These are phyloP conservation scores for Simmondsia chinensis DNA, from an alignment of 148 eudicot species.

Conservation along the genomic window DNA sequence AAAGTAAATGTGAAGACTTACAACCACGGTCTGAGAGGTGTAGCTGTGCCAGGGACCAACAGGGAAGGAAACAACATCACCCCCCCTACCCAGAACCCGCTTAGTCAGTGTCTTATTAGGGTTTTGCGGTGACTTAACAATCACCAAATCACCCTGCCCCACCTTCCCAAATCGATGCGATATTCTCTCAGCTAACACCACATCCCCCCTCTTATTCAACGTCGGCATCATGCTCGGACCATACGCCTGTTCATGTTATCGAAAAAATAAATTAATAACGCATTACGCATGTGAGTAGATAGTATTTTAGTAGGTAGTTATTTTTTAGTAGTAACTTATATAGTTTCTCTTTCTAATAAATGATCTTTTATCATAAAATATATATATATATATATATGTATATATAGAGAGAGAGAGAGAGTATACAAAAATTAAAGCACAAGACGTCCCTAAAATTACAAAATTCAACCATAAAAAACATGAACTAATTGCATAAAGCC, in stretches of 20 bases:
- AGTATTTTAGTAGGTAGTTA: too few species aligned
- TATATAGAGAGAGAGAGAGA: too few species aligned
- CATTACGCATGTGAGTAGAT: too few species aligned
- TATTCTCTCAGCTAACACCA: slow-evolving; percentile 46
- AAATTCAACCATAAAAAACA: too few species aligned
- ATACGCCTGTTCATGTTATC: slow-evolving; percentile 31
- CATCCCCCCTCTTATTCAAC: slow-evolving; percentile 46
- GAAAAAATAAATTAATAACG: too few species aligned
- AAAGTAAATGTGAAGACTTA: slow-evolving; percentile 14
- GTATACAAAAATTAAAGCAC: too few species aligned
- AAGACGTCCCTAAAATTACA: too few species aligned
- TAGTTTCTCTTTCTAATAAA: too few species aligned
- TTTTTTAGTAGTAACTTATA: too few species aligned
- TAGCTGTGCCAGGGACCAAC: slow-evolving; percentile 29
- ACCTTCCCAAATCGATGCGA: slow-evolving; percentile 47
- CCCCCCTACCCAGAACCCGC: slow-evolving; percentile 62
- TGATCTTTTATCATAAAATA: too few species aligned
- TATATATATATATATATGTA: too few species aligned
- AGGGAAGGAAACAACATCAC: slow-evolving; percentile 49
- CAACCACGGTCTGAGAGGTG: slow-evolving; percentile 33
- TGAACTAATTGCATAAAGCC: too few species aligned
- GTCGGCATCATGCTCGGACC: slow-evolving; percentile 96
- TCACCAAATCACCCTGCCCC: slow-evolving; percentile 51
- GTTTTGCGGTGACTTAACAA: slow-evolving; percentile 48
- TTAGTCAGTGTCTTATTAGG: slow-evolving; percentile 53